Percentiles rank a stretch among this genome's conserved stretches.
Evolutionary conservation across 2,329 filamentous ascomycete genomes (phyloP).

Genomic region (Colletotrichum endophyticum): DNA sequence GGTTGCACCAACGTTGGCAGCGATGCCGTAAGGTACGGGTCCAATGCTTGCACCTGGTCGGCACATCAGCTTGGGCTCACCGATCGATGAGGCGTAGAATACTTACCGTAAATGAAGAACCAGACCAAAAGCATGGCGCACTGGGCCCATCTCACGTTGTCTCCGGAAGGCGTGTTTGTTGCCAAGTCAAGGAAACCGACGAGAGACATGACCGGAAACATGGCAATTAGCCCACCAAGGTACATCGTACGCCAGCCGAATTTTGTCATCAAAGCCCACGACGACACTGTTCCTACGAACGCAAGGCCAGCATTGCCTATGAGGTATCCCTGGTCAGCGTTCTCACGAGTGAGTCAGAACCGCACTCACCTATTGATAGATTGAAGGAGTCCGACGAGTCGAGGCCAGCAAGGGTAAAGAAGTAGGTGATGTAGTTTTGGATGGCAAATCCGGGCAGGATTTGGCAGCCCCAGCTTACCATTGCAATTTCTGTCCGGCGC

Average conservation of each 20-base stretch:
- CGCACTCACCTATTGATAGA: background rate
- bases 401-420: constrained; percentile 45
- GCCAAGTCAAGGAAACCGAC: constrained; percentile 49
- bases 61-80: background rate
- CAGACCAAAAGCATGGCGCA: constrained; percentile 45
- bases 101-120: constrained; percentile 47
- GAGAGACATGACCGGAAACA: constrained; percentile 44
- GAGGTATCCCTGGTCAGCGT: background rate
- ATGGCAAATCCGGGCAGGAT: constrained; percentile 41
- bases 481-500: constrained; percentile 49
- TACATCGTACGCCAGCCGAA: constrained; percentile 51
- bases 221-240: constrained; percentile 41
- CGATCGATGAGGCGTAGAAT: background rate
- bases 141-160: constrained; percentile 52
- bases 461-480: constrained; percentile 42
- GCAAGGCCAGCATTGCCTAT: background rate
- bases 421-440: constrained; percentile 38
- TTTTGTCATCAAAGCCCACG: constrained; percentile 47
- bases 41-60: background rate
- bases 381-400: background rate
- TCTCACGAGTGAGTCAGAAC: fast-evolving
- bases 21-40: constrained; percentile 42
- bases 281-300: constrained; percentile 47
- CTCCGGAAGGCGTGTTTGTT: constrained; percentile 34
- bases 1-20: constrained; percentile 44